Conservation (phyloP, 441 rosid species). For the Dalechampia spathulata region DNA sequence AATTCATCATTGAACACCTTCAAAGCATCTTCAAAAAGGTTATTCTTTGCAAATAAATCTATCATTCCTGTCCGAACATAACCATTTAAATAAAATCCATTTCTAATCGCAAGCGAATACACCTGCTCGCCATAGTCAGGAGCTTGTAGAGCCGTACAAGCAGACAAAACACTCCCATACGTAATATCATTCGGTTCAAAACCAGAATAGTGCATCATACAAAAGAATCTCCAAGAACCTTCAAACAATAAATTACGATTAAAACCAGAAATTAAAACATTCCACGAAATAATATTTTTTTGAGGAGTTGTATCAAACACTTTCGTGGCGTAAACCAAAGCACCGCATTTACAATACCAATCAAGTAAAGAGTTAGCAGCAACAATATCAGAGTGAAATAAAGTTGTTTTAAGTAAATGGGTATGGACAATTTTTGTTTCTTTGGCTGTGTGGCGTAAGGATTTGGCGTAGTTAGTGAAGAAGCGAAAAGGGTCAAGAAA, state of each 20-base stretch:
- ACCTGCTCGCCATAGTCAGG: constrained; percentile 37
- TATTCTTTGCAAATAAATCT: constrained; percentile 42
- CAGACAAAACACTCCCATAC: constrained; percentile 56
- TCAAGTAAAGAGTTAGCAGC: constrained; percentile 39
- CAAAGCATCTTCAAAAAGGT: constrained; percentile 42
- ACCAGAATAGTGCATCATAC: constrained; percentile 44
- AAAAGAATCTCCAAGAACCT: constrained; percentile 35
- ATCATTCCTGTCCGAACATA: constrained; percentile 57
- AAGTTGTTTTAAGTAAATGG: constrained; percentile 32
- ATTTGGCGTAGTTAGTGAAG: constrained; percentile 31
- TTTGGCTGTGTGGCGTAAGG: constrained; percentile 19
- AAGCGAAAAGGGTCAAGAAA: constrained; percentile 27
- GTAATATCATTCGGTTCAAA: constrained; percentile 44
- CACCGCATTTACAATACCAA: constrained; percentile 37
- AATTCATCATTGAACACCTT: constrained; percentile 46
- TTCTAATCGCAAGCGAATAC: constrained; percentile 42
- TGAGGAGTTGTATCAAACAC: constrained; percentile 58
- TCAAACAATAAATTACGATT: constrained; percentile 25
- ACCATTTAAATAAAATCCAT: constrained; percentile 42
- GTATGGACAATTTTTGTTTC: constrained; percentile 43
- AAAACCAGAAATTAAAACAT: constrained; percentile 50
- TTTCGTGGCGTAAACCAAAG: constrained; percentile 37
- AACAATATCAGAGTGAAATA: constrained; percentile 27
- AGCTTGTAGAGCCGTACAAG: constrained; percentile 38
- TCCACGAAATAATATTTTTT: constrained; percentile 57